Conservation (phyloP, 805 yeast species). For the Candida incommunis region DNA sequence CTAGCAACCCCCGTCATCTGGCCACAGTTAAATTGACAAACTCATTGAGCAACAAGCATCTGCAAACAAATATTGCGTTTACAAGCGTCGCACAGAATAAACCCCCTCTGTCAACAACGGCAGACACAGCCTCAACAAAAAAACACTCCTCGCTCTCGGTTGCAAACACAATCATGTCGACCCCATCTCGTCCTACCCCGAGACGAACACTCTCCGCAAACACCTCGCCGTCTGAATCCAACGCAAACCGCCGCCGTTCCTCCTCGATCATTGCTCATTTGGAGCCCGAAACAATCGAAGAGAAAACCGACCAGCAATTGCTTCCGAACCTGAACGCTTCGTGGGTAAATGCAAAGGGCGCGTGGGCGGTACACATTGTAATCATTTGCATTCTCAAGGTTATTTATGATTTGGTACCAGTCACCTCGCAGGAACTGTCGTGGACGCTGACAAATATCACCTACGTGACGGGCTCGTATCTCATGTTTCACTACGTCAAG, state of each 20-base stretch:
- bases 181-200: background rate
- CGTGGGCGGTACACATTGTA: slow-evolving; percentile 88
- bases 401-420: slow-evolving; percentile 67
- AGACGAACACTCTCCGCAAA: background rate
- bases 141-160: no score
- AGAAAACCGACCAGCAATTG: slow-evolving; percentile 78
- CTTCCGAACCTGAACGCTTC: slow-evolving; percentile 85
- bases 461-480: slow-evolving; percentile 80
- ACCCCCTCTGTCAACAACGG: no score
- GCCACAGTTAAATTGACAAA: no score
- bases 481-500: slow-evolving; percentile 92
- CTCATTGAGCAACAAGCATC: no score
- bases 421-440: slow-evolving; percentile 66
- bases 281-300: slow-evolving; percentile 85
- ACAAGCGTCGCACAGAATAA: no score
- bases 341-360: slow-evolving; percentile 92
- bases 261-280: slow-evolving; percentile 84
- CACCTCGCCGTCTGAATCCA: background rate
- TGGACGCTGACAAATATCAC: slow-evolving; percentile 92
- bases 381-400: slow-evolving; percentile 61
- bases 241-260: slow-evolving; percentile 50
- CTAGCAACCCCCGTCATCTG: no score
- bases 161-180: no score
- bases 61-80: no score
- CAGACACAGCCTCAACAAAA: no score